Percentiles rank a stretch among this genome's conserved stretches.
phyloP scores from a whole-genome alignment of 306 rosid species.

The Argentina anserina region DNA sequence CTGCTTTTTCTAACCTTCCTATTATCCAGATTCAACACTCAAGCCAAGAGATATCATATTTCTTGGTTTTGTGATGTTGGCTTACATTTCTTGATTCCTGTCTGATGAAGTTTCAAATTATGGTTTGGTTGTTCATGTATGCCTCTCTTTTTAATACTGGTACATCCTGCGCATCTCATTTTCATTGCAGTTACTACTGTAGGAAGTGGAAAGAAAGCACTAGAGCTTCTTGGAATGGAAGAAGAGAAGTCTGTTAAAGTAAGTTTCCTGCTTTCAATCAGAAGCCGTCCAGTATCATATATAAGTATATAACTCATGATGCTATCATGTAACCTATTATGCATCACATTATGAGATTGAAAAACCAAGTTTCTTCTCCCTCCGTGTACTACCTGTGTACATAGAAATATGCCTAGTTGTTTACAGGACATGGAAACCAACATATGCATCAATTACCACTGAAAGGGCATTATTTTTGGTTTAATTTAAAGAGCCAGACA shows the following conservation, averaged over 20 bases:
- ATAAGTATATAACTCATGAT: too few relatives aligned
- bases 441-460: background rate
- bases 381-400: background rate
- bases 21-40: too few relatives aligned
- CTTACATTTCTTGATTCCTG: background rate
- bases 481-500: background rate
- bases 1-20: too few relatives aligned
- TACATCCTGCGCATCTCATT: background rate
- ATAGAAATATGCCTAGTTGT: background rate
- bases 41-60: too few relatives aligned
- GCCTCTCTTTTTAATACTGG: background rate
- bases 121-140: background rate
- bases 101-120: background rate
- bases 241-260: slow-evolving; percentile 10
- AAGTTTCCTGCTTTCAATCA: background rate
- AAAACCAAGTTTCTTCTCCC: background rate
- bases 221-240: slow-evolving; percentile 12
- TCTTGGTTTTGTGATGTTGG: background rate
- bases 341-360: background rate
- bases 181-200: slow-evolving; percentile 15
- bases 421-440: background rate
- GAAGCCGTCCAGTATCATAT: background rate
- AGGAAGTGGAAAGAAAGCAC: slow-evolving; percentile 7
- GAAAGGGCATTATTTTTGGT: background rate
- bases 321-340: background rate